Conservation (phyloP, 352 stramenopile genomes). For the Blastocystis sp. region DNA sequence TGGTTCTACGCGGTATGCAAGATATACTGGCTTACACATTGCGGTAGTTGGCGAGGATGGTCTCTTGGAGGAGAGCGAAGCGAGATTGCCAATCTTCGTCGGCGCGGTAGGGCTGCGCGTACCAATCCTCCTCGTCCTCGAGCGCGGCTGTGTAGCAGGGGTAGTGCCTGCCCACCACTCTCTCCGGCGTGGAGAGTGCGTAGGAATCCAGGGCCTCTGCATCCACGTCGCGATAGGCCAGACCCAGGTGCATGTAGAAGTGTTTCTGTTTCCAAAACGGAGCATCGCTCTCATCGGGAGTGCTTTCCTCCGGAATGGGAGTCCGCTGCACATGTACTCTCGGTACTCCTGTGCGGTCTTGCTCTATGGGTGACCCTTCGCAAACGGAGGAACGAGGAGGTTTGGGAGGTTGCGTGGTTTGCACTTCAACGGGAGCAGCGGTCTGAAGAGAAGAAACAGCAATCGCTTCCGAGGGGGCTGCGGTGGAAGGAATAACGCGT, state of each 20-base stretch:
- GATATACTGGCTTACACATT: neutral
- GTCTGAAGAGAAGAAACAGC: too few relatives aligned
- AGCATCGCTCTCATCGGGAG: neutral
- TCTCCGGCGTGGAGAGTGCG: neutral
- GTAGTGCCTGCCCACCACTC: neutral
- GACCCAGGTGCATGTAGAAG: constrained; percentile 30
- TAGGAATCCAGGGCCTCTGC: neutral
- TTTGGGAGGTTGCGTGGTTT: too few relatives aligned
- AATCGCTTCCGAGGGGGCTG: neutral
- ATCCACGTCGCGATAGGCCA: neutral
- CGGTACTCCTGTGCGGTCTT: too few relatives aligned
- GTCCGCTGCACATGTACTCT: too few relatives aligned
- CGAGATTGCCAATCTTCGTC: neutral
- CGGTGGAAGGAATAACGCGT: neutral
- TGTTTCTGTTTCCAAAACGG: constrained; percentile 7
- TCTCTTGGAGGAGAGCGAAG: neutral
- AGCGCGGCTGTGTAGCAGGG: neutral
- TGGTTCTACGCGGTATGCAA: neutral
- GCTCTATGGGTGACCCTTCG: too few relatives aligned
- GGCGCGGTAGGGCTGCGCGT: neutral
- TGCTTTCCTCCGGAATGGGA: too few relatives aligned
- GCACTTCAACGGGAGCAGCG: too few relatives aligned
- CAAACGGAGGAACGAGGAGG: too few relatives aligned
- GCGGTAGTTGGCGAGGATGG: neutral
- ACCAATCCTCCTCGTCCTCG: neutral